Conservation (phyloP, 495 filamentous ascomycete species). For the Hypoxylon lienhwacheense region DNA sequence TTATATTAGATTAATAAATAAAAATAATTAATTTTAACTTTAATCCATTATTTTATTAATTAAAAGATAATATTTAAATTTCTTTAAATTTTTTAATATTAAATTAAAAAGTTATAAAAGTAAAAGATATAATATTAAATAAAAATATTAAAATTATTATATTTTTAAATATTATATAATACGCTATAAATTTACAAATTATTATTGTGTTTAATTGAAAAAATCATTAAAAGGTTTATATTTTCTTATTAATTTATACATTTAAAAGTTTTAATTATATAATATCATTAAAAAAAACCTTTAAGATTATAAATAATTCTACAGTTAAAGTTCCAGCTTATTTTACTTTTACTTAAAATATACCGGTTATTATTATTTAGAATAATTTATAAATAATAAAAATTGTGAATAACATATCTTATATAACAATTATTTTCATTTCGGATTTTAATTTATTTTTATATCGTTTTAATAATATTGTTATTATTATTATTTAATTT, state of each 20-base stretch:
- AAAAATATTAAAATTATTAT: neutral
- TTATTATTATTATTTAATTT: neutral
- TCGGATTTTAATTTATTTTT: neutral
- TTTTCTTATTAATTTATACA: neutral
- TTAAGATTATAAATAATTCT: neutral
- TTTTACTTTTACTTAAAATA: neutral
- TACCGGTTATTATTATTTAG: neutral
- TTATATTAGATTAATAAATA: slow-evolving; percentile 1
- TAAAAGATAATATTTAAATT: neutral
- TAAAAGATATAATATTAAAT: neutral
- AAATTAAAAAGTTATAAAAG: neutral
- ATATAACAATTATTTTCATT: neutral
- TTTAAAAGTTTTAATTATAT: neutral
- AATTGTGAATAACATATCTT: neutral
- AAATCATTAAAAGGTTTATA: neutral
- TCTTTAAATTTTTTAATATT: neutral
- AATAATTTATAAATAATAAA: neutral
- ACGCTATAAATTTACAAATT: neutral
- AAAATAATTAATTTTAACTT: neutral
- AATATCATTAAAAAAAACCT: neutral
- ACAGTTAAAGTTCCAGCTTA: neutral
- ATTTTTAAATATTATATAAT: neutral
- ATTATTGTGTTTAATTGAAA: neutral
- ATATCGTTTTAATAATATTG: neutral
- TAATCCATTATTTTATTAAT: neutral